Evolutionary conservation across 345 rosid species (phyloP).

Genomic region (Draba incana): DNA sequence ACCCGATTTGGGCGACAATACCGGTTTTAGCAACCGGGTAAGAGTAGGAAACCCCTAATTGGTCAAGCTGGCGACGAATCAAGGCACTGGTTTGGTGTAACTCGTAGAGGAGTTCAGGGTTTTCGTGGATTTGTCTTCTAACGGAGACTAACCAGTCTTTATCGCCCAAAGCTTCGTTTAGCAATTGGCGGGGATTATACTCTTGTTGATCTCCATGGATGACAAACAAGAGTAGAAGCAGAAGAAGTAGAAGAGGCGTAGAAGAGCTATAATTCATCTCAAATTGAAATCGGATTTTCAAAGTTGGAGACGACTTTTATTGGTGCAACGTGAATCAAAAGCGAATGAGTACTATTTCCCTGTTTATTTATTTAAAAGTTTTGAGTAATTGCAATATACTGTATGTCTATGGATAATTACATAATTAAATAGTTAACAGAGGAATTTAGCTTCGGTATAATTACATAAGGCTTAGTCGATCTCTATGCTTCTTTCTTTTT

Average conservation of each 20-base stretch:
- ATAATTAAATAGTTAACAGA: no score
- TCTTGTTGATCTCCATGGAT: conserved; percentile 34
- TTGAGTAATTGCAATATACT: no score
- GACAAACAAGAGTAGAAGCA: neutral
- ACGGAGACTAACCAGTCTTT: conserved; percentile 64
- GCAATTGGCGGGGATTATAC: conserved; percentile 38
- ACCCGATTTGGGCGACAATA: conserved; percentile 68
- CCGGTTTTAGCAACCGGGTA: conserved; percentile 79
- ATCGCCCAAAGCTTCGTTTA: conserved; percentile 52
- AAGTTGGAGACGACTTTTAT: neutral
- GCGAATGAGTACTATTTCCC: no score
- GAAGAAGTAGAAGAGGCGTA: conserved; percentile 15
- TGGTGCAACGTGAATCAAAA: neutral
- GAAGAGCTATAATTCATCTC: conserved; percentile 21
- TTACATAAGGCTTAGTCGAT: no score
- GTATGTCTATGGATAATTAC: no score
- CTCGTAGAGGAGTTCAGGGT: conserved; percentile 79
- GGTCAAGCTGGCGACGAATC: conserved; percentile 63
- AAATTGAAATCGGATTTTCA: neutral
- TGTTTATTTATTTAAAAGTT: no score
- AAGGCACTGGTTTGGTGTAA: conserved; percentile 77
- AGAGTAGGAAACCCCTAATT: conserved; percentile 56
- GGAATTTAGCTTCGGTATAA: no score
- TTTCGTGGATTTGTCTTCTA: conserved; percentile 78
- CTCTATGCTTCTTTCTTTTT: no score